Base-by-base conservation (phyloP, 1,139 yeast species). In the Eremothecium cymbalariae region DNA sequence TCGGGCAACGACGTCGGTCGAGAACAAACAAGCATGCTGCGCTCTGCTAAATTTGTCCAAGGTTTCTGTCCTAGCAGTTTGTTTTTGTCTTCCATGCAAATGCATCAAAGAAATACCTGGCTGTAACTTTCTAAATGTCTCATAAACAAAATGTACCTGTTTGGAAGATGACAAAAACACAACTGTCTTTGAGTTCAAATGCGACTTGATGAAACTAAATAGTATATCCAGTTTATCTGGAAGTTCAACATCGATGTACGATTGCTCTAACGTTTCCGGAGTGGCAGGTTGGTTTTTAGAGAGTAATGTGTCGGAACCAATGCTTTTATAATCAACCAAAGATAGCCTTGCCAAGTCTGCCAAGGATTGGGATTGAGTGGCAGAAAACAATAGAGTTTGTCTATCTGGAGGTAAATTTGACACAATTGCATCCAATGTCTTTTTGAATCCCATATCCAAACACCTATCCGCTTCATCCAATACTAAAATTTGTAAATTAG, bases 381-480 rank as follows among this genome's bases (percentile, higher is more conserved):
- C 99, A 2, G 94, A 81, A 52, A 84, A 90, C 36, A 90, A 62
- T 38, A 90, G 60, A 0, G 98, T 86, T 57, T 93, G 98, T 60
- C 97, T 74, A 5, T 78, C 70, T 9, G 81, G 72, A 1, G 97
- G 95, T 40, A 90, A 64, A 55, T 84, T 93, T 31, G 77, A 74
- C 18, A 90, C 64, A 37, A 90, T 90, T 32, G 80, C 81, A 58
- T 93, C 97, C 38, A 90, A 63, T 30, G 94, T 85, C 51, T 77
- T 77, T 55, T 79, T 81, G 67, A 90, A 90, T 6, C 98, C 98
- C 95, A 90, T 85, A 60, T 90, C 99, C 46, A 90, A 65, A 53
- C 94, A 85, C 48, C 98, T 68, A 56, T 90, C 99, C 0, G 98
- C 98, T 60, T 90, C 99, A 58, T 90, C 99, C 37, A 90, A 62